Percentiles rank a stretch among this genome's conserved stretches.
Evolutionary conservation across 202 grass and related monocot species (phyloP).

Genomic region (Setaria viridis): DNA sequence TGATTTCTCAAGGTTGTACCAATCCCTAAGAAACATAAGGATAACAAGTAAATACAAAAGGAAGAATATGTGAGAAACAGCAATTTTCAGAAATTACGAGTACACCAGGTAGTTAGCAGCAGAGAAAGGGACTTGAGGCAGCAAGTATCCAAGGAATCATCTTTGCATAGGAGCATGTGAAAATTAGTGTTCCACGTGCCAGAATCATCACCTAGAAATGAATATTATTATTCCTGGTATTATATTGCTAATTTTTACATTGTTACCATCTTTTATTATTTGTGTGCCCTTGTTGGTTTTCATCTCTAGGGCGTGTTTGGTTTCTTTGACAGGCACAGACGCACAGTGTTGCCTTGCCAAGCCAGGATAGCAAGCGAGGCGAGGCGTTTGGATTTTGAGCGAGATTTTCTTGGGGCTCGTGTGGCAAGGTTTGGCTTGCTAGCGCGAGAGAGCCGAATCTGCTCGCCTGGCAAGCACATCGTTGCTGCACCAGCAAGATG

Average conservation of each 20-base stretch:
- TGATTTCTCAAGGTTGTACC: slow-evolving; percentile 99
- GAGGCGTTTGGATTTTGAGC: too few species aligned
- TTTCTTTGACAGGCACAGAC: too few species aligned
- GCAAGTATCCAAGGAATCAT: neutral
- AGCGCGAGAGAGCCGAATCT: too few species aligned
- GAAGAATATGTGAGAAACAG: slow-evolving; percentile 25
- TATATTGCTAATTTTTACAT: neutral
- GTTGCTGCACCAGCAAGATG: too few species aligned
- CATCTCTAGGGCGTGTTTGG: neutral
- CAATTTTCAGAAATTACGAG: slow-evolving; percentile 7
- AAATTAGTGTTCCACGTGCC: neutral
- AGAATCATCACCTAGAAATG: neutral
- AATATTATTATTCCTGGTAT: neutral
- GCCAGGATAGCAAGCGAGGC: too few species aligned
- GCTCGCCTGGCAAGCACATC: too few species aligned
- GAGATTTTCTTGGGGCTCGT: too few species aligned
- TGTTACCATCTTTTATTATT: neutral
- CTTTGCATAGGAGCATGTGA: neutral
- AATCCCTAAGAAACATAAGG: slow-evolving; percentile 73
- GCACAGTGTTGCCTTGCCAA: too few species aligned
- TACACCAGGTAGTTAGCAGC: slow-evolving; percentile 1
- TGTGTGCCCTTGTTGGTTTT: neutral
- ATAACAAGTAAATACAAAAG: slow-evolving; percentile 31
- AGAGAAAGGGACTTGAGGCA: neutral
- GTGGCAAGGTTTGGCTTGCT: too few species aligned